A percentile compares a stretch with the other conserved stretches of the same genome.
Evolutionary conservation across 805 yeast genomes (phyloP).

Genomic region (Blastobotrys peoriensis): DNA sequence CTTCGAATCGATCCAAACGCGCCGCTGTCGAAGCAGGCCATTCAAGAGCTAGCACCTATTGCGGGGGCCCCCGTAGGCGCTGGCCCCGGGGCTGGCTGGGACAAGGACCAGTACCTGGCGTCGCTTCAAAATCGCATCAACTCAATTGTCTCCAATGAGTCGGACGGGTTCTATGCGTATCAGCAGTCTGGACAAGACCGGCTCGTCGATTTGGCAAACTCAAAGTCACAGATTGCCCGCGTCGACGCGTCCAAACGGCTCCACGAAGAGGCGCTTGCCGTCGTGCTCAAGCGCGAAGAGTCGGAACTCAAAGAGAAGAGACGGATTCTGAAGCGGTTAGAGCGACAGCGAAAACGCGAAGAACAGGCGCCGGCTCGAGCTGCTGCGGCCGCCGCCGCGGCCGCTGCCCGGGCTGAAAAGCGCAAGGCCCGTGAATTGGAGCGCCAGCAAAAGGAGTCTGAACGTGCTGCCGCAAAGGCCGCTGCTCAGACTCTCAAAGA

Average conservation of each 20-base stretch:
- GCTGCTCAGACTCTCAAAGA: slow-evolving; percentile 6
- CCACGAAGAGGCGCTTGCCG: slow-evolving; percentile 11
- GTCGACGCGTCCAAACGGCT: slow-evolving; percentile 13
- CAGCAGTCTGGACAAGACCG: neutral
- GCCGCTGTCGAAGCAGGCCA: neutral
- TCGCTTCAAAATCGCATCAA: slow-evolving; percentile 9
- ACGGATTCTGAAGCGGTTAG: slow-evolving; percentile 9
- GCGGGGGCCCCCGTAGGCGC: neutral
- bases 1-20: neutral
- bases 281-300: slow-evolving; percentile 11
- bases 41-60: neutral
- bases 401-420: slow-evolving; percentile 1
- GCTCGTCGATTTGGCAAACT: slow-evolving; percentile 2
- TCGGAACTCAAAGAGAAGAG: slow-evolving; percentile 12
- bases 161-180: slow-evolving; percentile 1
- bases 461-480: slow-evolving; percentile 5
- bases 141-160: slow-evolving; percentile 6
- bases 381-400: slow-evolving; percentile 6
- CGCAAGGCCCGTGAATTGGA: neutral
- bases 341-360: slow-evolving; percentile 8
- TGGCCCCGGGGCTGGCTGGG: neutral
- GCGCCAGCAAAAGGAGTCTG: neutral
- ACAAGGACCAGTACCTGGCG: slow-evolving; percentile 13
- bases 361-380: slow-evolving; percentile 48
- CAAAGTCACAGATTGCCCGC: slow-evolving; percentile 8